Conservation (phyloP, 495 filamentous ascomycete species). For the Trichoderma asperelloides region DNA sequence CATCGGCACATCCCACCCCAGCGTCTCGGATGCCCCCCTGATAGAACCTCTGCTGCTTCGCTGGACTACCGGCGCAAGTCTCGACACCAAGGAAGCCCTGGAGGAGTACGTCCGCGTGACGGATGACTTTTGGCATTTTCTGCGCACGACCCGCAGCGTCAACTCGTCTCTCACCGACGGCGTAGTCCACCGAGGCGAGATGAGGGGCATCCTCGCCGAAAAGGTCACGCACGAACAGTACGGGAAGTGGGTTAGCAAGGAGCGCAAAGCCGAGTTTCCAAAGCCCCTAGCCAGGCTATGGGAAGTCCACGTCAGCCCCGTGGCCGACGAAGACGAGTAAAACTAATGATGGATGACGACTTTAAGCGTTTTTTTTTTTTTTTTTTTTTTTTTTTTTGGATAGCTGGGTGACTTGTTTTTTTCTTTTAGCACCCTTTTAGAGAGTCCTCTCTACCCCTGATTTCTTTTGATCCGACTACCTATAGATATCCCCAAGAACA, state of each 20-base stretch:
- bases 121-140: conserved; percentile 34
- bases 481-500: background rate
- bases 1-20: conserved; percentile 42
- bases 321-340: background rate
- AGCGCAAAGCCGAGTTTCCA: conserved; percentile 3
- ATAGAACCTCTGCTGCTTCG: conserved; percentile 39
- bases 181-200: conserved; percentile 18
- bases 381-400: background rate
- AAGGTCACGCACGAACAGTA: conserved; percentile 16
- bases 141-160: conserved; percentile 11
- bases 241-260: background rate
- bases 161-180: background rate
- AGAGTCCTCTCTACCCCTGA: background rate
- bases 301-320: conserved; percentile 9
- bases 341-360: too few species aligned
- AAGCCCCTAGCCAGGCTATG: conserved; percentile 1
- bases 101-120: conserved; percentile 36
- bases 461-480: background rate
- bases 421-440: too few species aligned
- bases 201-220: conserved; percentile 24
- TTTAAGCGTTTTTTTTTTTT: background rate
- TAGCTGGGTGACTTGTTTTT: too few species aligned
- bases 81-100: conserved; percentile 31
- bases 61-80: conserved; percentile 39
- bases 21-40: conserved; percentile 45